Base-by-base conservation (phyloP, 768 basidiomycete genomes). In the Serendipita indica region DNA sequence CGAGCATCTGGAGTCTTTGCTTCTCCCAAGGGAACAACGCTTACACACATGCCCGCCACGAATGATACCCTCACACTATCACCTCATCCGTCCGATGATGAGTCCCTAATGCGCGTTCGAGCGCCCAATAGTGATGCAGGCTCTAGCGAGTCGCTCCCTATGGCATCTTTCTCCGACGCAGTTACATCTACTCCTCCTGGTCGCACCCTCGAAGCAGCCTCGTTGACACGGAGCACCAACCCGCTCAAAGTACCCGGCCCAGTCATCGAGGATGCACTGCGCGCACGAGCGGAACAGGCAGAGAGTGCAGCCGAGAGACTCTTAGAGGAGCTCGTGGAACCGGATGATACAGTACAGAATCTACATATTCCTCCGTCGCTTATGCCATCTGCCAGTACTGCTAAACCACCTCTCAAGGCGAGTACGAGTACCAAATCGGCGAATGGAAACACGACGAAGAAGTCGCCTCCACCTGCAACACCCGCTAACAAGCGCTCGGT, bases 301-400 rank as follows among this genome's bases (percentile, higher is more conserved):
- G 89, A 92, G 67, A 91, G 89, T 66, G 88, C 91, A 5, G 93
- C 93, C 0, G 84, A 89, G 67, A 79, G 89, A 52, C 71, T 97
- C 27, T 68, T 94, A 35, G 49, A 54, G 30, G 93, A 96, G 68
- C 76, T 94, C 14, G 84, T 88, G 12, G 87, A 90, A 62, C 79
- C 84, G 13, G 87, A 89, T 46, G 84, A 81, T 12, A 30, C 60
- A 16, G 30, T 33, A 7, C 81, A 81, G 56, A 72, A 69, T 58
- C 66, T 70, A 58, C 75, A 71, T 41, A 73, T 78, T 60, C 82
- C 82, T 1, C 67, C 73, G 12, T 79, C 81, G 0, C 67, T 86
- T 35, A 66, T 80, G 39, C 67, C 65, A n/a, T 33, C 41, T 5
- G 34, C 32, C 3, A 27, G 35, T 18, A 14, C 41, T 5, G 33